Conservation (phyloP, 768 basidiomycete species). For the Boletus subparvulus region DNA sequence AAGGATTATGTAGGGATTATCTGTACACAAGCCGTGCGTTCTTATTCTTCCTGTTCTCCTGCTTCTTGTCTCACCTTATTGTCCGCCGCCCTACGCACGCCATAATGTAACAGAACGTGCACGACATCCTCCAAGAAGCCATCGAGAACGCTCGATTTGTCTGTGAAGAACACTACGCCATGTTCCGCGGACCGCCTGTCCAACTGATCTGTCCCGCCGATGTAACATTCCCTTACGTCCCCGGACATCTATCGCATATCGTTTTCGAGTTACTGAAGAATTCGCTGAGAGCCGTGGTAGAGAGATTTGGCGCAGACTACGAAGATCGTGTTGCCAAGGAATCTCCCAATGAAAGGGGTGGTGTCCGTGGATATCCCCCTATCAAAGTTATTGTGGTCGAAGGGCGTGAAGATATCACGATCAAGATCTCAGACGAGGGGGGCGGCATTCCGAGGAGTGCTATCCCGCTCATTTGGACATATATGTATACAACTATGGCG, state of each 20-base stretch:
- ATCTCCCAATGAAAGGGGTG: constrained; percentile 1
- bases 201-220: constrained; percentile 91
- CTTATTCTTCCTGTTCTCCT: not conserved
- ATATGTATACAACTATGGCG: constrained; percentile 92
- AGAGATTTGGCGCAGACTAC: constrained; percentile 80
- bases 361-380: constrained; percentile 21
- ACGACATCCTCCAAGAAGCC: constrained; percentile 96
- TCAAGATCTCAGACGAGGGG: constrained; percentile 98
- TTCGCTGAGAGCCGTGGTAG: constrained; percentile 94
- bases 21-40: constrained; percentile 81
- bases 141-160: constrained; percentile 96
- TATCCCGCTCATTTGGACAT: constrained; percentile 97
- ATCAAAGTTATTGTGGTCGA: constrained; percentile 73
- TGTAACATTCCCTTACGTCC: constrained; percentile 91
- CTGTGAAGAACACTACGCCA: constrained; percentile 94
- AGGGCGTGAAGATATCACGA: constrained; percentile 96
- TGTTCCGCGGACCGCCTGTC: constrained; percentile 95
- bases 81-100: not conserved
- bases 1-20: constrained; percentile 96
- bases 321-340: constrained; percentile 44
- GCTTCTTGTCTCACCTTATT: not conserved
- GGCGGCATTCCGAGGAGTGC: constrained; percentile 84
- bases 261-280: constrained; percentile 97
- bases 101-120: constrained; percentile 65
- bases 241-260: constrained; percentile 95